Base-by-base conservation (phyloP, 2,329 filamentous ascomycete genomes). In the Cladophialophora chaetospira region DNA sequence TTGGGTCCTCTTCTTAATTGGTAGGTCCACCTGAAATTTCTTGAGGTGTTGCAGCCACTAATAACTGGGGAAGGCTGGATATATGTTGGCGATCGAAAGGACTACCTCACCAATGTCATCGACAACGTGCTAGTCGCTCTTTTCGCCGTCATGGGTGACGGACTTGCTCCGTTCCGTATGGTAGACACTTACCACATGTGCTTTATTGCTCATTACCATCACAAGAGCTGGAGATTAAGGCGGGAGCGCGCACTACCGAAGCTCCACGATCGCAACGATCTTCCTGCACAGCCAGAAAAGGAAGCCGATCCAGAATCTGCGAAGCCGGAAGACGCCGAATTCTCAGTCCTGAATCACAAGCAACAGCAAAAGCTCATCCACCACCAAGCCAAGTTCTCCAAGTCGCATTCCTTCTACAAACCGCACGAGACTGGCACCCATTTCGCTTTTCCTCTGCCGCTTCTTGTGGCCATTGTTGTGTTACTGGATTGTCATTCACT, bases 1-100 rank as follows among this genome's bases (percentile, higher is more conserved):
- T 0, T 96, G 90, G 91, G 90, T 96, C 1, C 80, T 95, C n/a
- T 94, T 93, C 73, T 77, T 95, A 53, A 96, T 96, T 69, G 89
- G 87, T 77, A 72, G 54, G 71, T n/a, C 58, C 28, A 15, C 13
- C 23, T 6, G 15, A 44, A 11, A 10, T 17, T 31, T 13, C 48
- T 29, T 11, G 23, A 31, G 11, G 11, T 9, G n/a, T 17, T 17
- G 8, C 17, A 15, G 4, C 17, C 4, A 26, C 44, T 46, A 19
- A 48, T 26, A 13, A 35, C 56, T 58, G 4, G 23, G 15, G 6
- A 43, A 78, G 79, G 83, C 45, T 95, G 90, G 90, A 89, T 94
- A 68, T 91, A 91, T 62, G 87, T 93, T 17, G 89, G 88, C 17
- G 82, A 84, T 26, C 79, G 80, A 65, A 88, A 93, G 69, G 75